Base-by-base conservation (phyloP, 306 rosid species). In the Pterocarpus santalinus region DNA sequence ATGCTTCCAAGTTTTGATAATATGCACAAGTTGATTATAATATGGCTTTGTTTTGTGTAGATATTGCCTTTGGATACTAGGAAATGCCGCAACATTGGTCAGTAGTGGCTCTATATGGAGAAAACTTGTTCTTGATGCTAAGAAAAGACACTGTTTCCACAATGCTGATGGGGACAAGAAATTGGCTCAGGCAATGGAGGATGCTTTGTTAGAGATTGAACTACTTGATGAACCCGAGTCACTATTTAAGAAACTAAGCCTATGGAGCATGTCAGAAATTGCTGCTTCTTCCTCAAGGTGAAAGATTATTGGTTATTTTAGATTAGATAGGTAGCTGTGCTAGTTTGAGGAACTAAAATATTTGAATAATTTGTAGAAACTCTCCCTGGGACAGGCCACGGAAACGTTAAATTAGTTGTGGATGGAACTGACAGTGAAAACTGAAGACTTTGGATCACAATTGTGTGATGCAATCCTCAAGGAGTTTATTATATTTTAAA, bases 31-130 rank as follows among this genome's bases (percentile, higher is more conserved):
- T 46, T 56, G 34, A 49, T 28, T 8, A 15, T 36, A 76, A 35
- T 4, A 22, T 22, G 2, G 9, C 57, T 15, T 13, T 0, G 10
- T 0, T 63, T 49, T 10, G 39, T 68, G 44, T n/a, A 89, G 92
- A 63, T 55, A 86, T 30, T 86, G 87, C 60, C 89, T 87, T 38
- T 87, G 92, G 92, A 75, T 87, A 53, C 6, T 85, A 55, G 92
- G 92, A 17, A 84, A 73, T 87, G 92, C 71, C 2, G 1, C 69
- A 33, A 90, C 94, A 12, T 72, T 90, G 9, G n/a, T 13, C 7
- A 36, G 34, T 1, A 80, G 88, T 15, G 9, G 28, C 36, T 80
- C 86, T 38, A 72, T 90, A 14, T 88, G 91, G 91, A 76, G 33
- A 71, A 85, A 83, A 4, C 43, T 87, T 4, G 82, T 88, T 12